Percentiles rank a stretch among this genome's conserved stretches.
These are phyloP conservation scores for Lachnellula hyalina DNA, from an alignment of 2,329 filamentous ascomycete species.

Conservation along the genomic window DNA sequence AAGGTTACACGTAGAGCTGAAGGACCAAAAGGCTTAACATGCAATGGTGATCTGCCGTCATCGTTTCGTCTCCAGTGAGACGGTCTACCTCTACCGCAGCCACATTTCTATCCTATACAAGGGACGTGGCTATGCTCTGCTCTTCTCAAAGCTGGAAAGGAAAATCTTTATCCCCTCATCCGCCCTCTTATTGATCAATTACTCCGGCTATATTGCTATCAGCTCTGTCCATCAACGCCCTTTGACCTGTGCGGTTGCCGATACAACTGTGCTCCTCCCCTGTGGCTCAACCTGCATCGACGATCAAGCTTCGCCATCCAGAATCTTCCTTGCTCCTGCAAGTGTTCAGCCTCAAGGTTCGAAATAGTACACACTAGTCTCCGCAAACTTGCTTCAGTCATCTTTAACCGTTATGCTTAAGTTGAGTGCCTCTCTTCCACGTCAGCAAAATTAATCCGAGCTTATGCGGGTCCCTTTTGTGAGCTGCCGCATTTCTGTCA, in stretches of 20 bases:
- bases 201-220: constrained; percentile 4
- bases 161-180: background rate
- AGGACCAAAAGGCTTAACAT: constrained; percentile 18
- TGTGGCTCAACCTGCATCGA: constrained; percentile 12
- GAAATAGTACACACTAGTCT: constrained; percentile 11
- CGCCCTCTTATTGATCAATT: background rate
- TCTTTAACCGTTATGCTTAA: constrained; percentile 17
- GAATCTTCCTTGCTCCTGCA: background rate
- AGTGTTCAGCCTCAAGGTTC: constrained; percentile 1
- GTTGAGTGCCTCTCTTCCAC: background rate
- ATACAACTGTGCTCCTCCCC: background rate
- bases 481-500: background rate
- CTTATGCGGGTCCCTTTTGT: background rate
- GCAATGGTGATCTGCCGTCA: constrained; percentile 14
- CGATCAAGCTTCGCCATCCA: constrained; percentile 1
- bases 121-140: constrained; percentile 20
- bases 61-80: constrained; percentile 14
- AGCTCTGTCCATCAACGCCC: constrained; percentile 13
- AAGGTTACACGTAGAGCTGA: constrained; percentile 8
- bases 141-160: background rate
- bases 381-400: constrained; percentile 1
- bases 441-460: background rate
- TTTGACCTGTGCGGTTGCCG: constrained; percentile 8
- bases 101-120: constrained; percentile 10
- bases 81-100: constrained; percentile 1